These are phyloP conservation scores for Diaporthe citriasiana DNA, from an alignment of 2,329 filamentous ascomycete species.

Conservation along the genomic window DNA sequence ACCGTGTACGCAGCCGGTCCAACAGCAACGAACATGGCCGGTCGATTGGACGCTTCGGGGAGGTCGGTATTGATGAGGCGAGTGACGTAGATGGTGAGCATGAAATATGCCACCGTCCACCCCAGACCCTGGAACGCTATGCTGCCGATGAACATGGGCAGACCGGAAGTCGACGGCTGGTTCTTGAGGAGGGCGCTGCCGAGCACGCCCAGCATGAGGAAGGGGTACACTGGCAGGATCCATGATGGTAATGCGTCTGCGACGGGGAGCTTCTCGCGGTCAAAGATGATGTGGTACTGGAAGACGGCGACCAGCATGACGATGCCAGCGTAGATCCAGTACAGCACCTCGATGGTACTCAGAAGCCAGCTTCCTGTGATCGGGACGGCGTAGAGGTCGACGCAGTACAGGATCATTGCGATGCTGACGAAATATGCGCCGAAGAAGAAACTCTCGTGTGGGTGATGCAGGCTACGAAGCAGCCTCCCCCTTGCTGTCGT, in stretches of 20 bases:
- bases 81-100: conserved; percentile 66
- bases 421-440: conserved; percentile 74
- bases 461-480: conserved; percentile 71
- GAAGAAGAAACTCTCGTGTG: conserved; percentile 76
- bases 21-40: conserved; percentile 69
- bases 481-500: conserved; percentile 71
- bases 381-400: conserved; percentile 71
- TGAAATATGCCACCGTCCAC: conserved; percentile 65
- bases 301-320: conserved; percentile 50
- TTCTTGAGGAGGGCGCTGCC: conserved; percentile 61
- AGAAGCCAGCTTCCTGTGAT: conserved; percentile 65
- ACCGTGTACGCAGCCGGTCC: conserved; percentile 59
- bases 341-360: conserved; percentile 60
- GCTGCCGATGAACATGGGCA: conserved; percentile 66
- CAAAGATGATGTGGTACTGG: conserved; percentile 50
- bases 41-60: conserved; percentile 60
- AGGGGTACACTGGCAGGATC: conserved; percentile 68
- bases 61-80: conserved; percentile 65
- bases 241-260: conserved; percentile 67
- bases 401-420: conserved; percentile 75
- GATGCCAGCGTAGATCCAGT: conserved; percentile 64
- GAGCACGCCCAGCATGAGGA: conserved; percentile 67
- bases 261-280: conserved; percentile 57
- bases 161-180: conserved; percentile 59
- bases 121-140: conserved; percentile 67